Conservation (phyloP, 768 basidiomycete species). For the Boletus fagicola region DNA sequence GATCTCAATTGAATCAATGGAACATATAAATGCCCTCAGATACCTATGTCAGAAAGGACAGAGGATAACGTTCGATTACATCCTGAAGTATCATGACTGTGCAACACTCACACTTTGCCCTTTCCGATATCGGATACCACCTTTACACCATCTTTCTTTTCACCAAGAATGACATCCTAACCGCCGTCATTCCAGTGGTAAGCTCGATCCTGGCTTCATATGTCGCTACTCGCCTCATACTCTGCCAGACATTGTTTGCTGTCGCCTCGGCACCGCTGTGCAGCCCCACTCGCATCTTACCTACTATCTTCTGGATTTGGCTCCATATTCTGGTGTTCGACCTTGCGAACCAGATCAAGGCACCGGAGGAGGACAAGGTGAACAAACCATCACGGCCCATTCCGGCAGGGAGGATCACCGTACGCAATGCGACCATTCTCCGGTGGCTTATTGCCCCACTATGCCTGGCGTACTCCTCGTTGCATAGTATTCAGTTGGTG, state of each 20-base stretch:
- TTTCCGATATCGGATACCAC: conserved; percentile 20
- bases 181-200: conserved; percentile 47
- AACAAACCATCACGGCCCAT: conserved; percentile 48
- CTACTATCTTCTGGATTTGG: conserved; percentile 43
- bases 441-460: conserved; percentile 37
- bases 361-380: conserved; percentile 40
- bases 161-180: conserved; percentile 46
- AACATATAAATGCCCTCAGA: neutral
- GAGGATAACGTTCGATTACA: neutral
- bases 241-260: conserved; percentile 34
- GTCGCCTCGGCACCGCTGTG: conserved; percentile 33
- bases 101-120: conserved; percentile 1
- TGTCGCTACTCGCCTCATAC: neutral
- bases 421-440: conserved; percentile 34
- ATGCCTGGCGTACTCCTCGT: conserved; percentile 36
- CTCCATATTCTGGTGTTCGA: conserved; percentile 44
- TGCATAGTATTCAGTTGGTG: conserved; percentile 33
- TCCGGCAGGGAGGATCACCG: conserved; percentile 42
- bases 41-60: too few relatives aligned
- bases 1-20: too few relatives aligned
- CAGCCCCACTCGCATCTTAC: conserved; percentile 15
- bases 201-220: conserved; percentile 6
- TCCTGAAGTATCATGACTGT: conserved; percentile 18
- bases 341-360: conserved; percentile 44
- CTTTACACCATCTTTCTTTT: conserved; percentile 39